These are phyloP conservation scores for Zoysia matrella DNA, from an alignment of 202 grass and related monocot genomes.

Conservation along the genomic window DNA sequence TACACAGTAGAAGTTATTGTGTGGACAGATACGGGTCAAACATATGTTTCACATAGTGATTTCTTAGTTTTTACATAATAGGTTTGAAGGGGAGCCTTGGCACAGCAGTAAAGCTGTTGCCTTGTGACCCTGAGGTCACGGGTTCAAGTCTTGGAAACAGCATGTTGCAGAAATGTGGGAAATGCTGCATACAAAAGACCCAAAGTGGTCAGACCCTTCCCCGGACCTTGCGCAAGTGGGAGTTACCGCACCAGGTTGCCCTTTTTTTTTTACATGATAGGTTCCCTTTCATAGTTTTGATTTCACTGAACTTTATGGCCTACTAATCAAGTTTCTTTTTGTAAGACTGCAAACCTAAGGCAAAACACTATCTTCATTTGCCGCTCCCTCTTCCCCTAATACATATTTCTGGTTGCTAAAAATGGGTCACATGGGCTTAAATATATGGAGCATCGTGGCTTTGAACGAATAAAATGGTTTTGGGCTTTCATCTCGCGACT, in stretches of 20 bases:
- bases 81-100: too few relatives aligned
- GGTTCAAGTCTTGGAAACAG: too few relatives aligned
- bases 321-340: conserved; percentile 19
- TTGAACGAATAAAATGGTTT: background rate
- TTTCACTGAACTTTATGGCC: background rate
- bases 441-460: background rate
- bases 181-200: too few relatives aligned
- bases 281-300: background rate
- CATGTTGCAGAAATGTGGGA: too few relatives aligned
- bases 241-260: too few relatives aligned
- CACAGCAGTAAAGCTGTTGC: too few relatives aligned
- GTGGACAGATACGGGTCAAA: conserved; percentile 72
- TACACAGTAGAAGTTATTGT: conserved; percentile 62
- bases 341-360: conserved; percentile 10
- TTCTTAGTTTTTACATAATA: too few relatives aligned
- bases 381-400: background rate
- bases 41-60: conserved; percentile 32
- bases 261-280: background rate
- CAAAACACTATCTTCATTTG: background rate
- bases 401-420: conserved; percentile 4
- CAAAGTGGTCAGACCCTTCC: too few relatives aligned
- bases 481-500: background rate
- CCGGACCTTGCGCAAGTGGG: too few relatives aligned
- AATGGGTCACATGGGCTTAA: background rate
- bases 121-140: too few relatives aligned